Evolutionary conservation across 805 yeast genomes (phyloP), one percentile per base, ranked within the genome.

Genomic region (Pichia nanzhaoensis): DNA sequence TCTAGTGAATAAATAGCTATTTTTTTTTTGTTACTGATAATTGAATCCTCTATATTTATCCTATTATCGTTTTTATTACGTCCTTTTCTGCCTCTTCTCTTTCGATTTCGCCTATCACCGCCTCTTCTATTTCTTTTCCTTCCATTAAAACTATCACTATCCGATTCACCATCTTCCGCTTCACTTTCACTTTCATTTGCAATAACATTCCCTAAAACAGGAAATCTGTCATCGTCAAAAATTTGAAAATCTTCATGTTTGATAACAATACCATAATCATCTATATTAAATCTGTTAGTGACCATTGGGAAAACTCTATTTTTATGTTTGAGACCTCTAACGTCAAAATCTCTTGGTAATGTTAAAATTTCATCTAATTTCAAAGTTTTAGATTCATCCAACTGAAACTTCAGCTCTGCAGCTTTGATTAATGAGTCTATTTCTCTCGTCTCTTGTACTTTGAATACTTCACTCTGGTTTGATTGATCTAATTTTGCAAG

Each of bases 191-290:
- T 58, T 4, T 55, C 53, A 16, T 51, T 9, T 4, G 5, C 28
- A 7, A 14, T 14, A 14, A 16, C 5, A 20, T 37, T 24, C 3
- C 41, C 64, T 33, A 60, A 61, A 40, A 61, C 55, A 7, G 61
- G 57, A 41, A 66, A 68, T 45, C 61, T 66, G 34, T 50, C 53
- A 44, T 72, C 76, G 41, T 77, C 81, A 30, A 71, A 77, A 46
- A 74, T 66, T 28, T 70, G 73, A 55, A 81, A 84, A 53, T 82
- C 83, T 33, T 78, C 75, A 36, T 74, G 73, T 50, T 82, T 80
- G 18, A 90, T 80, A 2, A 81, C 65, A 45, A 78, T 82, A 27
- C 99, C 99, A 61, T 91, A 93, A 52, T 91, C 97, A 58, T 93
- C 98, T 39, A 73, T 67, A 52, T 84, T 78, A 20, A 74, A 67